phyloP scores from a whole-genome alignment of 768 basidiomycete genomes.

The Tylopilus sp. region DNA sequence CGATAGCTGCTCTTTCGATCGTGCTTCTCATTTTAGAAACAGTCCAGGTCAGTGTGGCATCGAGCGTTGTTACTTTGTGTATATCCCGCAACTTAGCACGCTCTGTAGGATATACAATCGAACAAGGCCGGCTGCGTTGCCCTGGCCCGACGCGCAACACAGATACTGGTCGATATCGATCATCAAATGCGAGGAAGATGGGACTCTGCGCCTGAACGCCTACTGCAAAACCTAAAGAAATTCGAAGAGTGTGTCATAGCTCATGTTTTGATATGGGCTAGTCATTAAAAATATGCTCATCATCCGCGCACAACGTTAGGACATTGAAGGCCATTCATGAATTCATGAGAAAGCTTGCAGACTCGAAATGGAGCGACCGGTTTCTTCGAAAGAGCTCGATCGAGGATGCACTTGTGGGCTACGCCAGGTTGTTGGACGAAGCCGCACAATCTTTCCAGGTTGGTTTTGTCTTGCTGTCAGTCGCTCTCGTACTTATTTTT shows the following conservation, averaged over 20 bases:
- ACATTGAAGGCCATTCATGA: slow-evolving; percentile 36
- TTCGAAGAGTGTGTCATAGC: slow-evolving; percentile 37
- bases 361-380: slow-evolving; percentile 39
- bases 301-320: slow-evolving; percentile 19
- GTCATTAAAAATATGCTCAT: neutral
- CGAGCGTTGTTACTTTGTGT: neutral
- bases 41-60: slow-evolving; percentile 35
- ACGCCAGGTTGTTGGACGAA: slow-evolving; percentile 37
- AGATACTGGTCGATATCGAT: slow-evolving; percentile 41
- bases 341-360: slow-evolving; percentile 38
- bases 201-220: slow-evolving; percentile 39
- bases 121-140: slow-evolving; percentile 40
- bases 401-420: slow-evolving; percentile 36
- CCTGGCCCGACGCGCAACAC: slow-evolving; percentile 39
- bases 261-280: neutral
- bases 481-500: neutral
- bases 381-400: slow-evolving; percentile 40
- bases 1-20: slow-evolving; percentile 37
- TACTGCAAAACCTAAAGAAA: slow-evolving; percentile 38
- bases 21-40: slow-evolving; percentile 44
- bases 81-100: neutral
- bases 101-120: slow-evolving; percentile 28
- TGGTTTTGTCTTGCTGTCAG: neutral
- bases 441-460: slow-evolving; percentile 49
- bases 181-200: slow-evolving; percentile 44